Percentiles rank a stretch among this genome's conserved stretches.
phyloP scores from a whole-genome alignment of 352 stramenopile genomes.

The Phytophthora ohioensis region DNA sequence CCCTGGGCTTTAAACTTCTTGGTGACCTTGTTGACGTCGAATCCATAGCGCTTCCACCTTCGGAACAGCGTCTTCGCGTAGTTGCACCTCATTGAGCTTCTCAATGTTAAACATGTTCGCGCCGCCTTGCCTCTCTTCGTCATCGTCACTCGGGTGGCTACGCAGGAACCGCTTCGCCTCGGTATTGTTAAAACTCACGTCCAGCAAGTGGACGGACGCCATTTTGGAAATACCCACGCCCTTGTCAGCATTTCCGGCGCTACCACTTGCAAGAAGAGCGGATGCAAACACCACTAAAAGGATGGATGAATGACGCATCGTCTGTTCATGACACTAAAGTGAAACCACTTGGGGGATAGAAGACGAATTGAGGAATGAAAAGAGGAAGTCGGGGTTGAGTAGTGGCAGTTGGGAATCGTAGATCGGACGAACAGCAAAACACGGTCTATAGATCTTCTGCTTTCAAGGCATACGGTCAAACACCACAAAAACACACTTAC shows the following conservation, averaged over 20 bases:
- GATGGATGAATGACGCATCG: not conserved
- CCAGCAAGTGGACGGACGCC: not conserved
- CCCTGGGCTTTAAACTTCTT: not conserved
- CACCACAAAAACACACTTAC: no score
- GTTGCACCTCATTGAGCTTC: slow-evolving; percentile 7
- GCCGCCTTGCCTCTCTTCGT: slow-evolving; percentile 2
- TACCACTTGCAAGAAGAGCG: not conserved
- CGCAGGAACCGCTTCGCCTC: not conserved
- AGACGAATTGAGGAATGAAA: not conserved
- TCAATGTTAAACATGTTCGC: slow-evolving; percentile 9
- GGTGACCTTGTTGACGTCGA: not conserved
- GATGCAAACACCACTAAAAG: not conserved
- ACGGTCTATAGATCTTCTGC: no score
- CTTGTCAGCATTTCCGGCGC: not conserved
- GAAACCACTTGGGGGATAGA: not conserved
- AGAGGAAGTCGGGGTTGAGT: not conserved
- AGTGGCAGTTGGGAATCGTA: no score
- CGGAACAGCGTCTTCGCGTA: slow-evolving; percentile 16
- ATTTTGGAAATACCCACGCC: not conserved
- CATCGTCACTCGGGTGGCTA: not conserved
- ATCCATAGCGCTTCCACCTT: slow-evolving; percentile 17
- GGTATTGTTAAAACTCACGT: not conserved
- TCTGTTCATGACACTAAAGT: not conserved
- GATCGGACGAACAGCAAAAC: no score
- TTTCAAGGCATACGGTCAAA: no score